phyloP scores from a whole-genome alignment of 345 rosid species.

The Aegle marmelos region DNA sequence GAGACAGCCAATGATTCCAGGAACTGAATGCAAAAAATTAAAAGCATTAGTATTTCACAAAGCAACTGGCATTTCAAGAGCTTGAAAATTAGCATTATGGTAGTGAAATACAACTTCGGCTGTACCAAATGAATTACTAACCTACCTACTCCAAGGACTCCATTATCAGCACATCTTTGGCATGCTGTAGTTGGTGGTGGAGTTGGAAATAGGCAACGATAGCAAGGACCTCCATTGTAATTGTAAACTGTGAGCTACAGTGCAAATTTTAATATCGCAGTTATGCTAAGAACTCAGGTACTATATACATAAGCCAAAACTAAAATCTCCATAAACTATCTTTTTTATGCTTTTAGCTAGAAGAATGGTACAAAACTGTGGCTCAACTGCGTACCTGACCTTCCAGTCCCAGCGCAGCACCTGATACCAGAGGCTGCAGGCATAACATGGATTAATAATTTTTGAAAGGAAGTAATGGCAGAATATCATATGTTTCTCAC shows the following conservation, averaged over 20 bases:
- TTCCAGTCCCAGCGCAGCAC: conserved; percentile 94
- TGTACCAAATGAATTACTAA: background rate
- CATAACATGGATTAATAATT: conserved; percentile 14
- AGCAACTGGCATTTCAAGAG: background rate
- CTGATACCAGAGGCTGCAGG: conserved; percentile 92
- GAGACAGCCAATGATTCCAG: conserved; percentile 92
- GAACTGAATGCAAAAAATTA: conserved; percentile 46
- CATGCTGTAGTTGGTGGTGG: conserved; percentile 87
- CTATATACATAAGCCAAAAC: background rate
- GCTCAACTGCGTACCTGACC: conserved; percentile 65
- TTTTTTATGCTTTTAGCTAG: background rate
- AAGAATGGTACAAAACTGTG: background rate
- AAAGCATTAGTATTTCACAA: background rate
- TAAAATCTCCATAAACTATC: conserved; percentile 13
- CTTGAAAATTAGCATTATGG: background rate
- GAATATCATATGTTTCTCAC: background rate
- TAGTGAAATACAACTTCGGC: background rate
- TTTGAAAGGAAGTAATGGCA: background rate
- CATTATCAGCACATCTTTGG: conserved; percentile 86
- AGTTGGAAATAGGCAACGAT: conserved; percentile 78
- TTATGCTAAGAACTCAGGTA: background rate
- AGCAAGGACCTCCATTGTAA: conserved; percentile 77
- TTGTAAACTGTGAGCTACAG: conserved; percentile 69
- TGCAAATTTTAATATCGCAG: conserved; percentile 5
- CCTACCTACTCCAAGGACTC: conserved; percentile 87